These are phyloP conservation scores for Pseudodiploospora longispora DNA, from an alignment of 2,329 filamentous ascomycete species.

Conservation along the genomic window DNA sequence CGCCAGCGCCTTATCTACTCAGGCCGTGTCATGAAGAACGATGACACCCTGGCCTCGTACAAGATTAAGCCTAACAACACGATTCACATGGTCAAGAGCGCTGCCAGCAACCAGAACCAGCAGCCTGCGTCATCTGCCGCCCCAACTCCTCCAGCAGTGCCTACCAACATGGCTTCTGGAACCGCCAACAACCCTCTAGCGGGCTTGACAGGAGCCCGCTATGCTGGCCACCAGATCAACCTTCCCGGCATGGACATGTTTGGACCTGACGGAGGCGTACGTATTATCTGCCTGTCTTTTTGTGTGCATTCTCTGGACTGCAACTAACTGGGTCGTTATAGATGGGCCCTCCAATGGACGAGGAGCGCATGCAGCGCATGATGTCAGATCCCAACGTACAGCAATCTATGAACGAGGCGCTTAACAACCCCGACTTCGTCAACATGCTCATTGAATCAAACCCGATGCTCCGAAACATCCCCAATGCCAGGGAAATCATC, in stretches of 20 bases:
- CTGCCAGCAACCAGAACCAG: constrained; percentile 67
- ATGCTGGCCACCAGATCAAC: constrained; percentile 76
- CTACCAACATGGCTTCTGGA: constrained; percentile 73
- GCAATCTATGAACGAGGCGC: constrained; percentile 84
- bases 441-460: constrained; percentile 93
- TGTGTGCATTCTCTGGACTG: too few relatives aligned
- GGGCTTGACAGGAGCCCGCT: constrained; percentile 83
- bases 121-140: constrained; percentile 32
- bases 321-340: constrained; percentile 24
- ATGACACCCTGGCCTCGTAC: constrained; percentile 73
- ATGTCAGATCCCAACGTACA: constrained; percentile 82
- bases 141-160: constrained; percentile 38
- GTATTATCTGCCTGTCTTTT: constrained; percentile 27
- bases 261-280: constrained; percentile 86
- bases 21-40: constrained; percentile 91
- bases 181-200: constrained; percentile 84
- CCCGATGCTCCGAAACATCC: constrained; percentile 68
- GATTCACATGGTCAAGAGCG: constrained; percentile 92
- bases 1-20: constrained; percentile 96
- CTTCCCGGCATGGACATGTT: constrained; percentile 84
- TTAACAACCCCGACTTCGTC: constrained; percentile 90
- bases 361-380: constrained; percentile 76
- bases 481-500: constrained; percentile 74
- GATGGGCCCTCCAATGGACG: constrained; percentile 83
- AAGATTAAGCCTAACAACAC: constrained; percentile 97